A percentile compares a stretch with the other conserved stretches of the same genome.
Conservation (phyloP, 306 rosid genomes). For the Canavalia gladiata region DNA sequence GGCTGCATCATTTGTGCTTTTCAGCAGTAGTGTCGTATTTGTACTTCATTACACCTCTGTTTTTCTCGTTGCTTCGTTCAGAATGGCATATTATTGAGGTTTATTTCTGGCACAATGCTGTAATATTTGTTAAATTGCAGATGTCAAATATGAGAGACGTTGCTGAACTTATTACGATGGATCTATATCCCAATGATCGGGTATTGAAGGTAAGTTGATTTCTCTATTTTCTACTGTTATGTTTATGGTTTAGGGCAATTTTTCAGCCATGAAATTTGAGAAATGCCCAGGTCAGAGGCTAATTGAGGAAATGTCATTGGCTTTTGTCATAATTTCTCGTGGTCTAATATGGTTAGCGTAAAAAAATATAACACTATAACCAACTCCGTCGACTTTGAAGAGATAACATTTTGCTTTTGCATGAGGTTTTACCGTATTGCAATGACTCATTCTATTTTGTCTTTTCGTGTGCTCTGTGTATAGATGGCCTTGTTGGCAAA, state of each 20-base stretch:
- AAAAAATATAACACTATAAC: no score
- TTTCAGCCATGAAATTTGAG: conserved; percentile 26
- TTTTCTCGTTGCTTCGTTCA: conserved; percentile 11
- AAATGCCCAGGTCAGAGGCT: background rate
- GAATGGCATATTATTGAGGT: background rate
- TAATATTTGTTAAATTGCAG: conserved; percentile 60
- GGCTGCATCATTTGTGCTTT: background rate
- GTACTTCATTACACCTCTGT: background rate
- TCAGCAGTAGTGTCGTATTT: background rate
- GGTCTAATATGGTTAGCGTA: no score
- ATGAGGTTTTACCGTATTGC: no score
- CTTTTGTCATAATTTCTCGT: no score
- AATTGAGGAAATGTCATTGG: background rate
- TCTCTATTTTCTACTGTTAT: background rate
- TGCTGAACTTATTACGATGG: conserved; percentile 74
- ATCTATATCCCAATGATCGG: conserved; percentile 84
- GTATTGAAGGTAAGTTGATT: conserved; percentile 65
- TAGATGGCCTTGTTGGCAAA: no score
- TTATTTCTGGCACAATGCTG: conserved; percentile 23
- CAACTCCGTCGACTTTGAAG: no score
- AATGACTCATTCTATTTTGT: no score
- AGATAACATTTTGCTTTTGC: no score
- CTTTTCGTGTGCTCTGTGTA: no score
- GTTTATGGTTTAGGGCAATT: background rate
- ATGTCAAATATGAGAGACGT: conserved; percentile 74